Conservation (phyloP, 106 monocot species). For the Triglochin maritima region DNA sequence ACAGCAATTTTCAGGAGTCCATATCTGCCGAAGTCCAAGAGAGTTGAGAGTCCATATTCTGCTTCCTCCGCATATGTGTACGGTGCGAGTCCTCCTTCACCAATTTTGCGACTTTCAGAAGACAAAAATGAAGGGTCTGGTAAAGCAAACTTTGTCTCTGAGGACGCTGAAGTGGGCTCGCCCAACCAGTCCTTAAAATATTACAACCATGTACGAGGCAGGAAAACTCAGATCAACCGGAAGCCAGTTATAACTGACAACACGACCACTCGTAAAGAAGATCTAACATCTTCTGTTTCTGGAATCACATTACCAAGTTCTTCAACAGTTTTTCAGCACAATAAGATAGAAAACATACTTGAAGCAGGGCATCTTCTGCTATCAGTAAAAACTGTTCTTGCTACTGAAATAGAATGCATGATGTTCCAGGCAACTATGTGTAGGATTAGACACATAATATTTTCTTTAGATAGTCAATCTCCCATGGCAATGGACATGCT, state of each 20-base stretch:
- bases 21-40: slow-evolving; percentile 70
- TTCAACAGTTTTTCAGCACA: slow-evolving; percentile 17
- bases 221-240: slow-evolving; percentile 21
- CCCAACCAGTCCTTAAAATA: slow-evolving; percentile 19
- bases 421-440: slow-evolving; percentile 93
- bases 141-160: slow-evolving; percentile 16
- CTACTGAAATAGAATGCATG: slow-evolving; percentile 76
- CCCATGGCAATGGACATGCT: slow-evolving; percentile 25
- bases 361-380: slow-evolving; percentile 44
- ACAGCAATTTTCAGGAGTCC: slow-evolving; percentile 54
- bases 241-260: slow-evolving; percentile 19
- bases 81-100: slow-evolving; percentile 40
- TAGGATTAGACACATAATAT: slow-evolving; percentile 54
- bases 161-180: slow-evolving; percentile 13
- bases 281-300: slow-evolving; percentile 25
- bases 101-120: slow-evolving; percentile 24
- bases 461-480: slow-evolving; percentile 37
- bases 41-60: slow-evolving; percentile 36
- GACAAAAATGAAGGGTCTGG: slow-evolving; percentile 35
- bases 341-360: slow-evolving; percentile 34
- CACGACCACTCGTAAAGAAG: slow-evolving; percentile 25
- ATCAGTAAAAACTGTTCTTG: slow-evolving; percentile 52
- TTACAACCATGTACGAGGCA: slow-evolving; percentile 45
- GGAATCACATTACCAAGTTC: slow-evolving; percentile 27
- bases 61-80: slow-evolving; percentile 39